Evolutionary conservation across 2,329 filamentous ascomycete genomes (phyloP), one percentile per base, ranked within the genome.

Genomic region (Nemania bipapillata): DNA sequence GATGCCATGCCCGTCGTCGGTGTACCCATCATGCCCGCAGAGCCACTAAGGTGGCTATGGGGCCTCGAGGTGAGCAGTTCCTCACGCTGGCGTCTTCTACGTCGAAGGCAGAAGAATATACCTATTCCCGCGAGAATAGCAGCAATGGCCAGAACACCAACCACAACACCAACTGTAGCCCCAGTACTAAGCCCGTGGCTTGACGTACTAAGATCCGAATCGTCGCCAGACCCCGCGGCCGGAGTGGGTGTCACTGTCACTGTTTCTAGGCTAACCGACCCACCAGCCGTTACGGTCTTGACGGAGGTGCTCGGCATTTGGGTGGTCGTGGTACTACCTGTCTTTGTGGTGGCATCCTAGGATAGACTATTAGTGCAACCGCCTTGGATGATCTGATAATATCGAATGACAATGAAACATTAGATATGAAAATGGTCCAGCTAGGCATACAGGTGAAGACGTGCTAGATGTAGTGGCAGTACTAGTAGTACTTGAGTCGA

Each of bases 221-320:
- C 69, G 1, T 53, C 63, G 42, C 66, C 66, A 17, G 71, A 53
- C 26, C 42, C 57, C 2, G 49, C 12, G 2, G 45, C 45, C 7
- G 76, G 64, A 53, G 83, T 83, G 0, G 86, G 86, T 6, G 81
- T 81, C 17, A 86, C 81, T 1, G 86, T 88, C 2, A 90, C 83
- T 1, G 87, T 90, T 65, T 82, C 69, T 12, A 77, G 63, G 47
- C 70, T 83, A 24, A 88, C 79, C 4, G 79, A 83, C 20, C 87
- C 87, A 9, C 82, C 84, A 6, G 82, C 81, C 0, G 87, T 90
- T 9, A 90, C 82, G 0, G 88, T 90, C 73, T 84, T 80, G 2
- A 87, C 74, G 7, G 79, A 81, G 12, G 74, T 73, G 20, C 76
- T 77, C 8, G 80, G 81, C 9, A 77, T 79, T 22, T 80, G 74